These are phyloP conservation scores for Omphalotus olearius DNA, from an alignment of 1,284 basidiomycete species.

Conservation along the genomic window DNA sequence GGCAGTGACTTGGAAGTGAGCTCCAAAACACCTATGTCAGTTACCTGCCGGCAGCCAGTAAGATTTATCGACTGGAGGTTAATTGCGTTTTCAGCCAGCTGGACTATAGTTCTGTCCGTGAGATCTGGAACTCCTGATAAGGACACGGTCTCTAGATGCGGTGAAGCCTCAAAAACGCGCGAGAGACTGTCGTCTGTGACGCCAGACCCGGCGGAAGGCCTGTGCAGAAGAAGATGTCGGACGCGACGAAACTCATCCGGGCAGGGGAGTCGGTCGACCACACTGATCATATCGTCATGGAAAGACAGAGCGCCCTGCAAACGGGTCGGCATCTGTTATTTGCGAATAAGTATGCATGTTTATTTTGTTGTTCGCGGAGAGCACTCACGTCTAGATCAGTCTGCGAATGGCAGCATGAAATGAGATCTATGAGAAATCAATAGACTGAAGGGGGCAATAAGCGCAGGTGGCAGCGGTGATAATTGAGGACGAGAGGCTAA, in stretches of 20 bases:
- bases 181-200: conserved; percentile 68
- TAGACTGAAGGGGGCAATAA: conserved; percentile 8
- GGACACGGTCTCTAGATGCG: conserved; percentile 71
- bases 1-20: conserved; percentile 65
- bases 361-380: not conserved
- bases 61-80: conserved; percentile 78
- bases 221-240: conserved; percentile 49
- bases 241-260: conserved; percentile 51
- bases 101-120: conserved; percentile 65
- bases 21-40: conserved; percentile 71
- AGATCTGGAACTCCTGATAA: conserved; percentile 65
- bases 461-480: conserved; percentile 4
- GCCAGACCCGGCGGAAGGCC: conserved; percentile 21
- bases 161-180: conserved; percentile 55
- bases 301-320: conserved; percentile 25
- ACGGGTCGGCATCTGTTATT: conserved; percentile 9
- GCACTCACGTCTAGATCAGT: conserved; percentile 5
- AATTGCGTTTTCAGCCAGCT: conserved; percentile 59
- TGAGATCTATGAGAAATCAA: conserved; percentile 5
- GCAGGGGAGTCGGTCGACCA: conserved; percentile 49
- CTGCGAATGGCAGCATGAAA: not conserved
- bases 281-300: conserved; percentile 49
- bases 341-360: conserved; percentile 7
- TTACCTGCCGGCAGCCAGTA: conserved; percentile 70
- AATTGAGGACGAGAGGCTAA: not conserved